Evolutionary conservation across 306 rosid genomes (phyloP).

Genomic region (Acmispon strigosus): DNA sequence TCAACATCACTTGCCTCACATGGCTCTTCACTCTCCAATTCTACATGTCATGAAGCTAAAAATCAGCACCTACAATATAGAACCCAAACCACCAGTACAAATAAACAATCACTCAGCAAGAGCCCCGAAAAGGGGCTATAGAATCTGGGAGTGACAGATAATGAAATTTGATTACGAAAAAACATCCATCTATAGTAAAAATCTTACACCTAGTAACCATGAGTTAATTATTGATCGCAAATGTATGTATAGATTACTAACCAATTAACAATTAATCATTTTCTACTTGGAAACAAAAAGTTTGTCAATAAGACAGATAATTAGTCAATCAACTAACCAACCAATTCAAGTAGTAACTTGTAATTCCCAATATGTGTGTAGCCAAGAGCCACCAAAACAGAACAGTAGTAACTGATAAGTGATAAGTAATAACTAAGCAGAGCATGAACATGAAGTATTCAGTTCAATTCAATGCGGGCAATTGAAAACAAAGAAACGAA

Average conservation of each 20-base stretch:
- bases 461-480: neutral
- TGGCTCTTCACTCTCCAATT: slow-evolving; percentile 51
- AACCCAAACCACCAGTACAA: slow-evolving; percentile 9
- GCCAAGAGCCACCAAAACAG: neutral
- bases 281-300: neutral
- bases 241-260: neutral
- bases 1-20: slow-evolving; percentile 75
- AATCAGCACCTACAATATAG: slow-evolving; percentile 17
- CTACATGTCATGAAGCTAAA: slow-evolving; percentile 31
- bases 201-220: neutral
- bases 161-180: neutral
- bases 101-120: neutral
- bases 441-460: neutral
- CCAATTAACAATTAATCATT: neutral
- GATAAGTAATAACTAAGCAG: neutral
- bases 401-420: no score
- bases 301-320: neutral
- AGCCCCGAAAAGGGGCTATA: neutral
- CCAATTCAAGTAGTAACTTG: neutral
- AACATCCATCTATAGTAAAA: neutral
- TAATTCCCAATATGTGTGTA: neutral
- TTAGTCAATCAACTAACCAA: neutral
- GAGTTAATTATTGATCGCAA: neutral
- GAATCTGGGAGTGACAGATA: neutral
- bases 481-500: neutral